Conservation (phyloP, 768 basidiomycete genomes). For the Lenzites betulinus region DNA sequence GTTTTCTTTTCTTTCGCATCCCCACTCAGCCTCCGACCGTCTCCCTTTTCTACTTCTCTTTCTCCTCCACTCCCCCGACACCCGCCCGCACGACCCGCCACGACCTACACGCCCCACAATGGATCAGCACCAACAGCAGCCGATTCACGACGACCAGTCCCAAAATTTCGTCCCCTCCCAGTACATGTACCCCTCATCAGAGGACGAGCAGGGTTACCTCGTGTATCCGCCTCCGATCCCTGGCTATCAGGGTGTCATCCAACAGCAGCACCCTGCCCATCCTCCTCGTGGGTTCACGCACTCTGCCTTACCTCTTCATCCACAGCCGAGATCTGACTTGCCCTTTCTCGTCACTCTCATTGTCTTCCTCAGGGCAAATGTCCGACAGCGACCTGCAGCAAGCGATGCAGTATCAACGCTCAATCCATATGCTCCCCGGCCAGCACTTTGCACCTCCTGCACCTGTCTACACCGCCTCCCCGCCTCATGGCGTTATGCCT, state of each 20-base stretch:
- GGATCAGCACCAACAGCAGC: conserved; percentile 26
- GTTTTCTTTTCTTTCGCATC: conserved; percentile 28
- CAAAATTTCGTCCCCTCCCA: conserved; percentile 32
- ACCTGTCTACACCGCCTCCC: conserved; percentile 55
- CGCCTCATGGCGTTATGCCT: conserved; percentile 68
- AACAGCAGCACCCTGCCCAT: conserved; percentile 48
- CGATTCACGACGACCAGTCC: conserved; percentile 34
- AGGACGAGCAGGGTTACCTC: conserved; percentile 34
- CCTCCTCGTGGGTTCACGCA: conserved; percentile 69
- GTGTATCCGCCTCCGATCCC: conserved; percentile 49
- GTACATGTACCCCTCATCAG: conserved; percentile 40
- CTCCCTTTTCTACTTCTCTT: conserved; percentile 34
- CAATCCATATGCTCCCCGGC: conserved; percentile 63
- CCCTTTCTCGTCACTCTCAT: conserved; percentile 34
- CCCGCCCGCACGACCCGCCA: conserved; percentile 18
- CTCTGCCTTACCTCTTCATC: conserved; percentile 39
- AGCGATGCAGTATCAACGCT: conserved; percentile 56
- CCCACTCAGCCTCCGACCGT: conserved; percentile 26
- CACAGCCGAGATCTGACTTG: conserved; percentile 60
- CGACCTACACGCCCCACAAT: conserved; percentile 26
- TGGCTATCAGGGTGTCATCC: conserved; percentile 53
- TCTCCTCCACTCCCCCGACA: conserved; percentile 33
- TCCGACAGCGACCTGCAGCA: conserved; percentile 69
- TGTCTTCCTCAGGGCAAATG: conserved; percentile 61
- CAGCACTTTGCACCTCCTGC: conserved; percentile 50